These are phyloP conservation scores for Taphrina pruni DNA, from an alignment of 1,139 yeast genomes.

Conservation along the genomic window DNA sequence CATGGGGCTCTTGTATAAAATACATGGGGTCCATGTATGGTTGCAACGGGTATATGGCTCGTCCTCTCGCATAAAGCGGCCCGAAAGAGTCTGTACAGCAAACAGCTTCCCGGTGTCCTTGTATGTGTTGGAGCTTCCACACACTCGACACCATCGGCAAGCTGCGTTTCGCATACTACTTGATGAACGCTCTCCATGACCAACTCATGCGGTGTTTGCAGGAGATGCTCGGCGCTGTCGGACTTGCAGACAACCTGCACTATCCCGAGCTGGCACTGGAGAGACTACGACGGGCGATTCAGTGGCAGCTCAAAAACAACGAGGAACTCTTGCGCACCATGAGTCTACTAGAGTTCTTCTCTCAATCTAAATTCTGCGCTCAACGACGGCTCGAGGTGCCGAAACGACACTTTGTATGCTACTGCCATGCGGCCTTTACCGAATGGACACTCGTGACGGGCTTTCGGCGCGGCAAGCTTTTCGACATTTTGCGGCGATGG, in stretches of 20 bases:
- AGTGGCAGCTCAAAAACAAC: background rate
- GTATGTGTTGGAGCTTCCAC: background rate
- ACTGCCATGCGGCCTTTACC: constrained; percentile 2
- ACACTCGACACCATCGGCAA: constrained; percentile 10
- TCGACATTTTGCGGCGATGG: background rate
- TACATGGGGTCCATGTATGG: too few relatives aligned
- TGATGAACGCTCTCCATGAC: background rate
- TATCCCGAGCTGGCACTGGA: constrained; percentile 5
- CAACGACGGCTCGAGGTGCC: background rate
- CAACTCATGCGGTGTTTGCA: background rate
- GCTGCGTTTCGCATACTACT: background rate
- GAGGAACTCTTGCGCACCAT: background rate
- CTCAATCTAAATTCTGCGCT: background rate
- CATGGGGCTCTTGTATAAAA: too few relatives aligned
- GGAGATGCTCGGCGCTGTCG: background rate
- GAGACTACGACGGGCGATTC: constrained; percentile 1
- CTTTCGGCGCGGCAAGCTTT: background rate
- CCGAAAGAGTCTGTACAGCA: too few relatives aligned
- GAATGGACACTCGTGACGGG: constrained; percentile 1
- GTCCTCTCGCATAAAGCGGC: too few relatives aligned
- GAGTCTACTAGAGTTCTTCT: background rate
- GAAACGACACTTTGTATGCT: background rate
- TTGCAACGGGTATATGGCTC: too few relatives aligned
- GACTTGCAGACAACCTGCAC: background rate
- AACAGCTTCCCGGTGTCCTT: background rate